These are phyloP conservation scores for Noccaea caerulescens DNA, from an alignment of 345 rosid species.

Conservation along the genomic window DNA sequence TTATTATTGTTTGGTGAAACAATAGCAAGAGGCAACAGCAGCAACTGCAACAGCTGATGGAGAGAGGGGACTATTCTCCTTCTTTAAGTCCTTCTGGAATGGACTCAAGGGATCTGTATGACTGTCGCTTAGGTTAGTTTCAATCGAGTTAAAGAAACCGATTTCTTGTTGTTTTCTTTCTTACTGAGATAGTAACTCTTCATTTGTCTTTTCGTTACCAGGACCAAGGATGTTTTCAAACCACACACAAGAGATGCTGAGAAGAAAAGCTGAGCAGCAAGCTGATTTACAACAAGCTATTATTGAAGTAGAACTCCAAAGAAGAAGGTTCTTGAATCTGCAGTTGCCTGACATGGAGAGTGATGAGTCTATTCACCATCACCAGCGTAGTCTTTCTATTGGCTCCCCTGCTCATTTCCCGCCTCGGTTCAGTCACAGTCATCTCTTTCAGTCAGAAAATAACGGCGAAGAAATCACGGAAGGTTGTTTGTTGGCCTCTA, in stretches of 20 bases:
- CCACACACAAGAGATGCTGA: constrained; percentile 58
- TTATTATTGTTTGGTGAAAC: constrained; percentile 27
- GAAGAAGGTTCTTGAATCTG: constrained; percentile 74
- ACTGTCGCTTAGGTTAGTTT: constrained; percentile 62
- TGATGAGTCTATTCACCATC: constrained; percentile 54
- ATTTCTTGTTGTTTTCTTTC: constrained; percentile 5
- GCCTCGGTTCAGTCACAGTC: constrained; percentile 43
- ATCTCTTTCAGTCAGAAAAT: constrained; percentile 43
- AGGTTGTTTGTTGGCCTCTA: constrained; percentile 30
- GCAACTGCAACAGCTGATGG: constrained; percentile 57
- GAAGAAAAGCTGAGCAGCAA: constrained; percentile 76
- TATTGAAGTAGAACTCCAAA: constrained; percentile 76
- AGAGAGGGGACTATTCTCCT: constrained; percentile 71
- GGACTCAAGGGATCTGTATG: constrained; percentile 50
- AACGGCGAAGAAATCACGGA: constrained; percentile 44
- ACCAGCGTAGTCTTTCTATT: constrained; percentile 66
- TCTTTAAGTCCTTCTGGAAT: constrained; percentile 62
- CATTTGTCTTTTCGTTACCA: constrained; percentile 24
- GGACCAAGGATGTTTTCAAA: constrained; percentile 62
- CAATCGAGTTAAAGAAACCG: not conserved
- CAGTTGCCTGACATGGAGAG: constrained; percentile 71
- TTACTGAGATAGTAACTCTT: constrained; percentile 10
- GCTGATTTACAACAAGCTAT: constrained; percentile 80
- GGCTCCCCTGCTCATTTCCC: constrained; percentile 51
- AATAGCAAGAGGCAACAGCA: constrained; percentile 72